phyloP scores from a whole-genome alignment of 23 red algal genomes.

The Gracilaria domingensis region DNA sequence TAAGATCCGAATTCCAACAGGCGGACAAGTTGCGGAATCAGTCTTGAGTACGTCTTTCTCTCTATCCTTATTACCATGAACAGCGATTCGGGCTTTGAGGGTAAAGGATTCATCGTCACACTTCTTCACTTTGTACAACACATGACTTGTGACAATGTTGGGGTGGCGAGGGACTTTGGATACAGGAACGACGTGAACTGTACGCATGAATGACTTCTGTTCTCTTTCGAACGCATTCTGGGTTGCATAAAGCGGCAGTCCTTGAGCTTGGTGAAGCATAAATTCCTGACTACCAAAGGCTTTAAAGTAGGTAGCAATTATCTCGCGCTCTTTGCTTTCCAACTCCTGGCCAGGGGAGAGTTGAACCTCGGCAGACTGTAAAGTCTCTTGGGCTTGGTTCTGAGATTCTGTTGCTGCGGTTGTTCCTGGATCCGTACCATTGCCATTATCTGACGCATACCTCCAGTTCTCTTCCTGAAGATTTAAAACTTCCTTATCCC shows the following conservation, averaged over 20 bases:
- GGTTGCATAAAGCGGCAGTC: constrained; percentile 5
- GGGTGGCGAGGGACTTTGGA: constrained; percentile 10
- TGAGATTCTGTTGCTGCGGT: neutral
- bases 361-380: neutral
- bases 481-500: neutral
- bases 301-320: neutral
- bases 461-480: neutral
- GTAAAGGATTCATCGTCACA: constrained; percentile 43
- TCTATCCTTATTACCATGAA: constrained; percentile 37
- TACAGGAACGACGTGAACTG: constrained; percentile 22
- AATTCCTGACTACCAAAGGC: neutral
- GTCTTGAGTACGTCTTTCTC: constrained; percentile 6
- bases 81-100: constrained; percentile 44
- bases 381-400: neutral
- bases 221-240: constrained; percentile 36
- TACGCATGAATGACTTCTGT: constrained; percentile 54
- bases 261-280: constrained; percentile 32
- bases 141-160: constrained; percentile 47
- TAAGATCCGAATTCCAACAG: constrained; percentile 32
- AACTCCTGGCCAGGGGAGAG: neutral
- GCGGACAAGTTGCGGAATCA: constrained; percentile 49
- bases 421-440: too few relatives aligned
- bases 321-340: neutral
- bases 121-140: constrained; percentile 53
- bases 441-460: too few relatives aligned